Percentiles rank a stretch among this genome's conserved stretches.
phyloP scores from a whole-genome alignment of 352 stramenopile genomes.

The Phytophthora fragariaefolia region DNA sequence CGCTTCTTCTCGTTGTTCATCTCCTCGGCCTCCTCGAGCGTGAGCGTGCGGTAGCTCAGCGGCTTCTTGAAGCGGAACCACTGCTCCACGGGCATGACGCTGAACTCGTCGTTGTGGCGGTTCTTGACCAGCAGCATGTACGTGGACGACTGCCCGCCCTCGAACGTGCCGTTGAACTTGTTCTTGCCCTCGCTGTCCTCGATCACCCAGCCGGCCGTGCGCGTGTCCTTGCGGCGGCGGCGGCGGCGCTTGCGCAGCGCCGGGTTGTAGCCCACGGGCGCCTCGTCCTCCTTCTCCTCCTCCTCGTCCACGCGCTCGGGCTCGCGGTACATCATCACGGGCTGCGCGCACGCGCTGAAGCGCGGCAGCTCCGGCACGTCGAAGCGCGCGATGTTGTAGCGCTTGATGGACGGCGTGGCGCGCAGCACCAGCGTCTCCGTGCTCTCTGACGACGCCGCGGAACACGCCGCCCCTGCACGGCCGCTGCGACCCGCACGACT shows the following conservation, averaged over 20 bases:
- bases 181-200: slow-evolving; percentile 84
- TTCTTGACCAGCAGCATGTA: slow-evolving; percentile 91
- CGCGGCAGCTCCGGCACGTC: slow-evolving; percentile 70
- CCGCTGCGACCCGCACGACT: slow-evolving; percentile 12
- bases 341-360: slow-evolving; percentile 68
- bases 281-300: slow-evolving; percentile 82
- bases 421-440: slow-evolving; percentile 83
- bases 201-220: slow-evolving; percentile 85
- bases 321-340: slow-evolving; percentile 90
- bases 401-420: slow-evolving; percentile 87
- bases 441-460: slow-evolving; percentile 12
- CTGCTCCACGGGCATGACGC: slow-evolving; percentile 86
- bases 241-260: slow-evolving; percentile 78
- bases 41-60: slow-evolving; percentile 84
- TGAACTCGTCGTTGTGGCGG: slow-evolving; percentile 89
- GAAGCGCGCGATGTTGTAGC: slow-evolving; percentile 89
- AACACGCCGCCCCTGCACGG: background rate
- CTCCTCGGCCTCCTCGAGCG: slow-evolving; percentile 84
- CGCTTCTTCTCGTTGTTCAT: slow-evolving; percentile 92
- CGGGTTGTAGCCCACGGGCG: slow-evolving; percentile 72
- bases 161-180: slow-evolving; percentile 85
- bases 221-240: slow-evolving; percentile 76
- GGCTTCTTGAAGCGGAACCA: slow-evolving; percentile 93
- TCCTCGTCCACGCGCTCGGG: slow-evolving; percentile 82
- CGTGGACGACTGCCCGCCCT: slow-evolving; percentile 83